Percentiles rank a stretch among this genome's conserved stretches.
Conservation (phyloP, 106 monocot species). For the Cymbidium sinense region DNA sequence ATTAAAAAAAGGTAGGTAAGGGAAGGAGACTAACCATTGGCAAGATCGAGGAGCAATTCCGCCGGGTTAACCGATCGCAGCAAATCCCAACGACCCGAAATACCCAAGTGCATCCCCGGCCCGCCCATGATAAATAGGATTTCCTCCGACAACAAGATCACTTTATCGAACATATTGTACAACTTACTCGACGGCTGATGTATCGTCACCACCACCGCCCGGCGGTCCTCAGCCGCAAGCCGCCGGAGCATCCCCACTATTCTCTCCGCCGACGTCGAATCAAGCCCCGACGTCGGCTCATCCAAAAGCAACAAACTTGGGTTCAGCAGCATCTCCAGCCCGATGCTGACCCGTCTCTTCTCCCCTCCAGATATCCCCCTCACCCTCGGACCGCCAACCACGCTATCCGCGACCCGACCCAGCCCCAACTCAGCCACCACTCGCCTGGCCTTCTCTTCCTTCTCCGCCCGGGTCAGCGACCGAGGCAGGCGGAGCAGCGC, state of each 20-base stretch:
- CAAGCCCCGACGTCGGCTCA: slow-evolving; percentile 58
- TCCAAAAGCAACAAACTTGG: slow-evolving; percentile 47
- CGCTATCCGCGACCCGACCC: slow-evolving; percentile 12
- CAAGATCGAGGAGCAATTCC: slow-evolving; percentile 54
- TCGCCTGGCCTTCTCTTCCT: slow-evolving; percentile 22
- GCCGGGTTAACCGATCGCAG: slow-evolving; percentile 42
- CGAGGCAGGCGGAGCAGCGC: slow-evolving; percentile 44
- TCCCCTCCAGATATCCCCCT: slow-evolving; percentile 56
- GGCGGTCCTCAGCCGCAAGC: slow-evolving; percentile 23
- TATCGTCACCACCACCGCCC: slow-evolving; percentile 43
- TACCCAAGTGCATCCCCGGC: slow-evolving; percentile 30
- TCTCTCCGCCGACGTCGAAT: slow-evolving; percentile 47
- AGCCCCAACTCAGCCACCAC: slow-evolving; percentile 39
- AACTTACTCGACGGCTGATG: slow-evolving; percentile 55
- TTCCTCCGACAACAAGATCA: slow-evolving; percentile 37
- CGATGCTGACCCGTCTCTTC: slow-evolving; percentile 48
- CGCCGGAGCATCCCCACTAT: slow-evolving; percentile 29
- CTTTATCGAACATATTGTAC: slow-evolving; percentile 53
- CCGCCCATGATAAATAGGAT: slow-evolving; percentile 40
- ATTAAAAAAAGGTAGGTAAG: too few species aligned
- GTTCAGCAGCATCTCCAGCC: slow-evolving; percentile 54
- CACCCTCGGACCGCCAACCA: slow-evolving; percentile 32
- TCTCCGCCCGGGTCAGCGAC: slow-evolving; percentile 20
- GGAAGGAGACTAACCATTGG: slow-evolving; percentile 25
- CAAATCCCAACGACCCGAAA: slow-evolving; percentile 32